Evolutionary conservation across 1,139 yeast species (phyloP).

Genomic region (Yarrowia galli): DNA sequence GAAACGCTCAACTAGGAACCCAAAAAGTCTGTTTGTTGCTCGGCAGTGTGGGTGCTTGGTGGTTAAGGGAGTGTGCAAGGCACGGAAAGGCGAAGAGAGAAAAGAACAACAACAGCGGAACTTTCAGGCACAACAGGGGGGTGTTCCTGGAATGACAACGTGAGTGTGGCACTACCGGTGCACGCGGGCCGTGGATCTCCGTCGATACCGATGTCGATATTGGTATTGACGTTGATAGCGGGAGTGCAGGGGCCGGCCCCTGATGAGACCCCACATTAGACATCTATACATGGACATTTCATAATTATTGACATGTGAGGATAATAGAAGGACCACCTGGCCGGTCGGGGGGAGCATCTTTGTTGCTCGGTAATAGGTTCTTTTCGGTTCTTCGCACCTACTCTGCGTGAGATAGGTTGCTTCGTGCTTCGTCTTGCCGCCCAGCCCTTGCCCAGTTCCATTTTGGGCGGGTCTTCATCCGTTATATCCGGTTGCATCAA

Average conservation of each 20-base stretch:
- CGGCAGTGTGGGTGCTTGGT: slow-evolving; percentile 7
- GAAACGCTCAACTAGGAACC: neutral
- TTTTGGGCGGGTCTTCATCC: neutral
- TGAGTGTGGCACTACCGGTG: neutral
- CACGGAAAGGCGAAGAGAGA: slow-evolving; percentile 7
- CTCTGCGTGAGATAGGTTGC: slow-evolving; percentile 1
- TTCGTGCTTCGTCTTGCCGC: neutral
- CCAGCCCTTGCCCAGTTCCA: slow-evolving; percentile 4
- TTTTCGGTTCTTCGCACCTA: neutral
- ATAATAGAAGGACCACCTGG: neutral
- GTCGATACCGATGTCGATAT: neutral
- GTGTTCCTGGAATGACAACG: slow-evolving; percentile 22
- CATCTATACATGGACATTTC: neutral
- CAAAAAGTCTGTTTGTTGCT: slow-evolving; percentile 9
- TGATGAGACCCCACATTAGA: neutral
- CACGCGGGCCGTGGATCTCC: slow-evolving; percentile 9
- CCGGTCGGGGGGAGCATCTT: neutral
- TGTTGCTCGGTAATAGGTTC: slow-evolving; percentile 19
- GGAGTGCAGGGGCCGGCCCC: neutral
- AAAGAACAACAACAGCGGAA: neutral
- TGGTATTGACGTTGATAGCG: neutral
- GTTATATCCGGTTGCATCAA: slow-evolving; percentile 8
- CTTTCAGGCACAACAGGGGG: slow-evolving; percentile 27
- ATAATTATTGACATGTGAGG: slow-evolving; percentile 1
- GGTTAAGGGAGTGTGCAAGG: slow-evolving; percentile 31